phyloP scores from a whole-genome alignment of 768 basidiomycete genomes.

The Boletus subcaerulescens region DNA sequence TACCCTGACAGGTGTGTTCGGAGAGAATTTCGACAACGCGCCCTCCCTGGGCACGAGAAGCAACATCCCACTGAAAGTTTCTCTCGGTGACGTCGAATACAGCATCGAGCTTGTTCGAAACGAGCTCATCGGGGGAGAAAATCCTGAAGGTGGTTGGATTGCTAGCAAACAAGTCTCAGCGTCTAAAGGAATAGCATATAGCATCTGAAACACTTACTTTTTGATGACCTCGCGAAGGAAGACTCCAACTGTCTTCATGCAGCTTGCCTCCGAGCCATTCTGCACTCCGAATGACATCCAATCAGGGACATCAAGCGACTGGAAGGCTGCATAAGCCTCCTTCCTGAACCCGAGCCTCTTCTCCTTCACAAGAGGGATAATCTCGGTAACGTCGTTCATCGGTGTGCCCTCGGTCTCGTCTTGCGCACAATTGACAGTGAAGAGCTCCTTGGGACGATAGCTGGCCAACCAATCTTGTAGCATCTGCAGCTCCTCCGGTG shows the following conservation, averaged over 20 bases:
- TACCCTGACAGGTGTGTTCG: conserved; percentile 86
- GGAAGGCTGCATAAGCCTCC: conserved; percentile 63
- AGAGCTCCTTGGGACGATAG: conserved; percentile 68
- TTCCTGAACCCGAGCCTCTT: conserved; percentile 69
- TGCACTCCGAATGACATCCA: conserved; percentile 57
- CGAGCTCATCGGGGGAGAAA: conserved; percentile 87
- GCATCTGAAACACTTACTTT: conserved; percentile 36
- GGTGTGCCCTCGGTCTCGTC: conserved; percentile 44
- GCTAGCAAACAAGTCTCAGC: conserved; percentile 30
- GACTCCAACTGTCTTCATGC: conserved; percentile 69
- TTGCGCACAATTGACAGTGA: conserved; percentile 33
- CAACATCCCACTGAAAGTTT: conserved; percentile 84
- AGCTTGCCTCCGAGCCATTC: conserved; percentile 61
- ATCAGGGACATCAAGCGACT: conserved; percentile 58
- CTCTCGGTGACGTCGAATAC: conserved; percentile 66
- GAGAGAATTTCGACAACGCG: conserved; percentile 87
- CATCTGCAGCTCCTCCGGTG: conserved; percentile 55
- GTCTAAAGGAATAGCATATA: background rate
- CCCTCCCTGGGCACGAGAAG: conserved; percentile 66
- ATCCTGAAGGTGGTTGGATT: conserved; percentile 82
- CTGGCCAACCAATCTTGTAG: conserved; percentile 73
- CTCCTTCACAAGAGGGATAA: conserved; percentile 52
- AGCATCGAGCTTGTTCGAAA: conserved; percentile 85
- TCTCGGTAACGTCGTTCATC: conserved; percentile 50
- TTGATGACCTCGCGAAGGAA: conserved; percentile 56